Conservation (phyloP, 352 stramenopile species). For the Aphanomyces astaci region DNA sequence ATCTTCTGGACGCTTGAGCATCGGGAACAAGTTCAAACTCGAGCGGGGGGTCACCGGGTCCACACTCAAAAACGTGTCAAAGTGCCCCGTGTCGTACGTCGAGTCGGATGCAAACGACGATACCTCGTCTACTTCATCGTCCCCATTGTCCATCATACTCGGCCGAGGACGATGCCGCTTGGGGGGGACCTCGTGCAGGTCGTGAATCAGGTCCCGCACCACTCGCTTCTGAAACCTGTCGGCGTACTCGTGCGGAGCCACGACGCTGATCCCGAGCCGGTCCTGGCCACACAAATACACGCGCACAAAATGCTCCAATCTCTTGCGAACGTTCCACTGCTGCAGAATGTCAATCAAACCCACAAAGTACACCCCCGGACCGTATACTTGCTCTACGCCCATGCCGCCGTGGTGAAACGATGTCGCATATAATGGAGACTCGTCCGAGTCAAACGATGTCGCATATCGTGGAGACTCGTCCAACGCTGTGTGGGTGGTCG, state of each 20-base stretch:
- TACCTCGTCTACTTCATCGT: neutral
- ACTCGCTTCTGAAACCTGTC: constrained; percentile 72
- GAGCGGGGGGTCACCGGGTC: constrained; percentile 13
- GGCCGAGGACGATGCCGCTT: too few species aligned
- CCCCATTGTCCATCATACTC: neutral
- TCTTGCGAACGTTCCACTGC: constrained; percentile 90
- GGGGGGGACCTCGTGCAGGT: too few species aligned
- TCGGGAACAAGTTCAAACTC: constrained; percentile 5
- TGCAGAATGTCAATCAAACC: constrained; percentile 94
- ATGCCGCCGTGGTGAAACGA: constrained; percentile 40
- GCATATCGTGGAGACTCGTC: too few species aligned
- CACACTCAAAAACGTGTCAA: constrained; percentile 13
- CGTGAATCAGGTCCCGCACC: constrained; percentile 64
- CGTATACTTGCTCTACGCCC: constrained; percentile 79
- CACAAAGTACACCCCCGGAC: constrained; percentile 91
- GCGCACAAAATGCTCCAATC: constrained; percentile 77
- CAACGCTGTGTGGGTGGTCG: too few species aligned
- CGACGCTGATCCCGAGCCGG: constrained; percentile 57
- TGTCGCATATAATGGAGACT: neutral
- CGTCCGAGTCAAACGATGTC: too few species aligned
- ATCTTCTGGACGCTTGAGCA: neutral
- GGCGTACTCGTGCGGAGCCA: constrained; percentile 62
- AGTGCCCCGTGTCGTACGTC: neutral
- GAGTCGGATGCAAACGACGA: neutral
- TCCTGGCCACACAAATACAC: constrained; percentile 68